Conservation (phyloP, 2,329 filamentous ascomycete genomes). For the Ciborinia camelliae region DNA sequence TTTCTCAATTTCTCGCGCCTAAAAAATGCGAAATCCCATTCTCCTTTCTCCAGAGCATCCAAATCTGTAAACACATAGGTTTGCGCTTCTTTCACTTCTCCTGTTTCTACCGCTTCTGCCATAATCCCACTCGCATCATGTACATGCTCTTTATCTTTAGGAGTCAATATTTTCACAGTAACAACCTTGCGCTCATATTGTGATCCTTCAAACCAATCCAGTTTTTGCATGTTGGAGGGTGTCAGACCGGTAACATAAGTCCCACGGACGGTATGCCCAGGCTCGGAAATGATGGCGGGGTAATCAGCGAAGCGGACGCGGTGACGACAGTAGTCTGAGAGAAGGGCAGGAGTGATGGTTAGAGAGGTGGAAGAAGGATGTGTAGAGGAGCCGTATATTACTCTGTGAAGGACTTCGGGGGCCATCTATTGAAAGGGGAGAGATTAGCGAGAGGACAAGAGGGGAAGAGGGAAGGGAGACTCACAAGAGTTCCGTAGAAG, state of each 20-base stretch:
- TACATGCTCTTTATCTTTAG: neutral
- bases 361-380: constrained; percentile 45
- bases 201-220: constrained; percentile 79
- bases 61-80: constrained; percentile 62
- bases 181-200: constrained; percentile 63
- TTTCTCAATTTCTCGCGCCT: constrained; percentile 66
- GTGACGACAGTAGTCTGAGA: constrained; percentile 68
- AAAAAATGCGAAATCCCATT: constrained; percentile 90
- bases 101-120: constrained; percentile 22
- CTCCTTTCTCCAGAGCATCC: constrained; percentile 59
- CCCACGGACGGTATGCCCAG: constrained; percentile 63
- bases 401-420: constrained; percentile 79
- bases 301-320: constrained; percentile 72
- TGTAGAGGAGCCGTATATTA: constrained; percentile 59
- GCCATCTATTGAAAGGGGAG: constrained; percentile 57
- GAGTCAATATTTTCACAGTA: constrained; percentile 48
- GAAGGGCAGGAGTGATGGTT: constrained; percentile 69
- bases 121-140: neutral
- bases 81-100: constrained; percentile 40
- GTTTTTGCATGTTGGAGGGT: constrained; percentile 66
- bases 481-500: constrained; percentile 28
- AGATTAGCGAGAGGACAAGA: neutral
- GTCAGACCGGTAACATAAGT: constrained; percentile 76
- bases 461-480: neutral
- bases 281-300: constrained; percentile 66